Base-by-base conservation (phyloP, 176 grass and related monocot genomes). In the Puccinellia tenuiflora region DNA sequence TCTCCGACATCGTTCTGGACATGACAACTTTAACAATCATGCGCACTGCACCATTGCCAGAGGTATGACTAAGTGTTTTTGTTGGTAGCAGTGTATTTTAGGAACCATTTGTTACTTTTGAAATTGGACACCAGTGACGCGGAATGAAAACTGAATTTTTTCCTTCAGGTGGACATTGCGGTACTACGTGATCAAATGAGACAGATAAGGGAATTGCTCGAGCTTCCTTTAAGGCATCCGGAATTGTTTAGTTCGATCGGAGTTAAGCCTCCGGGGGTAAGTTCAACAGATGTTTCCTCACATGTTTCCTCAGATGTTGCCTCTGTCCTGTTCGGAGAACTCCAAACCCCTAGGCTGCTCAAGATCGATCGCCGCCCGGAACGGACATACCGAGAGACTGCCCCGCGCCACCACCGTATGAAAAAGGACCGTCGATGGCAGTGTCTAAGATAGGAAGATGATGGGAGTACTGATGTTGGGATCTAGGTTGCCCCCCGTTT, bases 11-110 rank as follows among this genome's bases (percentile, higher is more conserved):
- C n/a, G 91, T 93, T 59, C 87, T 95, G 74, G 92, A 98, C 76
- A 98, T 95, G 89, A 93, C 92, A 17, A 98, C 96, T 16, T 90
- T 92, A 73, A 98, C 96, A 52, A 95, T 98, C 64, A 92, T 90
- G 96, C 82, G 93, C 38, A 90, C 89, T 83, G 87, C 91, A 34
- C 91, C 92, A 35, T 87, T 98, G 47, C 85, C 93, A 35, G 84
- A 92, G 91, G 93, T 98, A 88, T 34, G 1, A 39, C 40, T 45
- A 50, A 17, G 72, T 62, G 18, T 42, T 78, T 83, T 62, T 71
- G 12, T 73, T 34, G 64, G 14, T 69, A 78, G 7, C 45, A 7
- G 48, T 66, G 57, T 55, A 54, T 75, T 71, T 26, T 45, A 64
- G 25, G 6, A 56, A 38, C 35, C 17, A 6, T 56, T 33, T 45